Evolutionary conservation across 2,329 filamentous ascomycete species (phyloP).

Genomic region (Fusarium decemcellulare): DNA sequence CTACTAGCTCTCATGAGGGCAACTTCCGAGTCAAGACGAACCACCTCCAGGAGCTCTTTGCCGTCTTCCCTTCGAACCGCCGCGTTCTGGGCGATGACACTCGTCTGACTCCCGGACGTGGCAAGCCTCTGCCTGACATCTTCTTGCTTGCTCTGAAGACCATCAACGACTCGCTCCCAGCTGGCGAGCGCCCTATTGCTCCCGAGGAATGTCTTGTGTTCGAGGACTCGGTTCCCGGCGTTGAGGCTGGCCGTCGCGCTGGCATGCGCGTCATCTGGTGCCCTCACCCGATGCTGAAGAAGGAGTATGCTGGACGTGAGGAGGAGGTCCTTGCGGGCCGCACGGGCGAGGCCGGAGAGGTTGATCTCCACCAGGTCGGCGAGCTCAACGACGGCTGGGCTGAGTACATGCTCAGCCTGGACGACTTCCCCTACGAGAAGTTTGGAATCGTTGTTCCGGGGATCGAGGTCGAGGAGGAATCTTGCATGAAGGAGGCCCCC

Average conservation of each 20-base stretch:
- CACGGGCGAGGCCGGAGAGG: conserved; percentile 76
- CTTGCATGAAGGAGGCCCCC: conserved; percentile 56
- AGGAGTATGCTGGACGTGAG: conserved; percentile 83
- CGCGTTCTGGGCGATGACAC: conserved; percentile 88
- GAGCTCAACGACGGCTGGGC: conserved; percentile 74
- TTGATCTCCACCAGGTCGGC: conserved; percentile 69
- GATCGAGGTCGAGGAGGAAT: conserved; percentile 58
- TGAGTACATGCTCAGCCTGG: conserved; percentile 65
- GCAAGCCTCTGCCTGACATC: conserved; percentile 96
- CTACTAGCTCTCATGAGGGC: conserved; percentile 79
- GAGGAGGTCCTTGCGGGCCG: conserved; percentile 86
- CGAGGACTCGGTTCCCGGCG: conserved; percentile 93
- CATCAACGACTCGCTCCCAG: conserved; percentile 81
- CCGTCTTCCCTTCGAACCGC: conserved; percentile 77
- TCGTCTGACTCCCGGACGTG: conserved; percentile 82
- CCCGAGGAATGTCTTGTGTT: conserved; percentile 96
- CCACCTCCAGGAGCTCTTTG: conserved; percentile 71
- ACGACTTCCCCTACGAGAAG: conserved; percentile 69
- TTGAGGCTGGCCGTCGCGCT: conserved; percentile 90
- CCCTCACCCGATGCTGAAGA: conserved; percentile 83
- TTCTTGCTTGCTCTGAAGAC: conserved; percentile 88
- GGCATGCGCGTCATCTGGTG: conserved; percentile 97
- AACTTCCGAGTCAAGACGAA: conserved; percentile 86
- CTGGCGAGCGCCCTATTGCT: conserved; percentile 74
- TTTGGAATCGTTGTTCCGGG: conserved; percentile 69